Evolutionary conservation across 73 alveolate species (phyloP), one percentile per base, ranked within the genome.

Genomic region (Symbiodinium natans): DNA sequence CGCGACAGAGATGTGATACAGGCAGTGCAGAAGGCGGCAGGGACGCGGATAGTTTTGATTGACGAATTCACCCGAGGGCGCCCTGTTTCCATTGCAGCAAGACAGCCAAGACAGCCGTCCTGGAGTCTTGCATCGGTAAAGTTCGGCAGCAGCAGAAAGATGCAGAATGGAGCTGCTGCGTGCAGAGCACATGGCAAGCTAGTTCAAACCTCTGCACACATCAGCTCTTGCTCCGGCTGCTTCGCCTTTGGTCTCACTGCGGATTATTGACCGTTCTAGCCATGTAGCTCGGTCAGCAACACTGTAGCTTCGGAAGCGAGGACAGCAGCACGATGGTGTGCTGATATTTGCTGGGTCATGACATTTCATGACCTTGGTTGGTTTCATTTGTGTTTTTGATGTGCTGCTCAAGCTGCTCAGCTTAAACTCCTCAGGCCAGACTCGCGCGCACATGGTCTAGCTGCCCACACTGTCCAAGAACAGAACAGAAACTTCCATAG

Each of bases 191-290:
- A 6, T 63, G 36, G 27, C 36, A 59, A 3, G 8, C 36, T 63
- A 34, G 21, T 6, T 46, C 77, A 25, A 63, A 63, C 13, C 38
- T 27, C 36, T 29, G 80, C 33, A 63, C 36, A 27, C 80, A 6
- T 63, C 80, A 3, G 80, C 80, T 63, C 80, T 63, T 63, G 80
- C 80, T 63, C 80, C 80, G 9, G 59, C 59, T 46, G 80, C 80
- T 63, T 63, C 36, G 80, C 80, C 80, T 13, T 52, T 52, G 11
- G 80, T 63, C 36, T 63, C 80, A 63, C 80, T 1, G 36, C 80
- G 80, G 40, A 63, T 25, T 63, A 63, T 63, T 63, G 80, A n/a
- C 36, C 80, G 80, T 63, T 63, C 80, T 17, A 29, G 80, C 71
- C 71, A 52, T 23, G 31, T 21, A 52, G 71, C 71, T 52, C 31